phyloP scores from a whole-genome alignment of 176 grass and related monocot species.

The Thinopyrum elongatum region DNA sequence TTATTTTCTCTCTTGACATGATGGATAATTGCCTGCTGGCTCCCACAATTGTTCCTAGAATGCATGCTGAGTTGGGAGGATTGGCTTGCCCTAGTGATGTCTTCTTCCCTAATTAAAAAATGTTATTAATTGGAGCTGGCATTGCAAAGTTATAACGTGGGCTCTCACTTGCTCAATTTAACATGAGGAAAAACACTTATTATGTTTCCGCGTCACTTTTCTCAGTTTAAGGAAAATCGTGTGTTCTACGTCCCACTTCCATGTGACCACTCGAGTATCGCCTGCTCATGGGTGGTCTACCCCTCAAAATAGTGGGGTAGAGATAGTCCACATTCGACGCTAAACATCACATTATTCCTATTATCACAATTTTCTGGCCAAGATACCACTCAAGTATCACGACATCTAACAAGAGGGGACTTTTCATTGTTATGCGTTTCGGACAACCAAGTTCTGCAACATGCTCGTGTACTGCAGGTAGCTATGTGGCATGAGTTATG shows the following conservation, averaged over 20 bases:
- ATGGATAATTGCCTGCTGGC: not conserved
- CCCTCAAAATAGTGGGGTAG: not conserved
- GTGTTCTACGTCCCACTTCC: not conserved
- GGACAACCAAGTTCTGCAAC: not conserved
- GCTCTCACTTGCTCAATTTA: not conserved
- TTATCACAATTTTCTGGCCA: not conserved
- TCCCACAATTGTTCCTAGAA: not conserved
- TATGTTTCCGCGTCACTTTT: not conserved
- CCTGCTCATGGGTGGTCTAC: not conserved
- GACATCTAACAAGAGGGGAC: not conserved
- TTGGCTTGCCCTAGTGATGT: not conserved
- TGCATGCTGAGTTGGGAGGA: not conserved
- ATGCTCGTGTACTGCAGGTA: not conserved
- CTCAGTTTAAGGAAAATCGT: not conserved
- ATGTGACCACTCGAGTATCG: too few species aligned
- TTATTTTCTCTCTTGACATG: not conserved
- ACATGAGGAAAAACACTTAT: not conserved
- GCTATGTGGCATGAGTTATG: not conserved
- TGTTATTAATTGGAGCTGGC: not conserved
- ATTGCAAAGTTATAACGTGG: not conserved
- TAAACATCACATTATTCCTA: not conserved
- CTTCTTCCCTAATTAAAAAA: not conserved
- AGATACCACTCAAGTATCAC: not conserved
- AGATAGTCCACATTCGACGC: not conserved
- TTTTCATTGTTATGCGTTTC: not conserved